Evolutionary conservation across 495 filamentous ascomycete genomes (phyloP).

Genomic region (Penicillium ochrochloron): DNA sequence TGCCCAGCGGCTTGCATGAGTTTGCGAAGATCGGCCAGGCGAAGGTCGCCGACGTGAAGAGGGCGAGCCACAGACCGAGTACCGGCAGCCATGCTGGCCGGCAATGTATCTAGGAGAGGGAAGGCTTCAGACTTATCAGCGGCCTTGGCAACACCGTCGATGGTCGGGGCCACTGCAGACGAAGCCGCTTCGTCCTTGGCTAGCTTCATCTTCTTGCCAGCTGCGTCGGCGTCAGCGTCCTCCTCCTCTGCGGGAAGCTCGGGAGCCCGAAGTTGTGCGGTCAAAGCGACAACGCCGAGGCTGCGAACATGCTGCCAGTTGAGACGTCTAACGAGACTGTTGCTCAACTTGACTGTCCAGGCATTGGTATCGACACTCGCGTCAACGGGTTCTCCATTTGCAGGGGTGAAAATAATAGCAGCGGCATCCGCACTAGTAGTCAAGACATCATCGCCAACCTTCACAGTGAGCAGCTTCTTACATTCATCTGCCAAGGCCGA

Average conservation of each 20-base stretch:
- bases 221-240: constrained; percentile 43
- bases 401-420: constrained; percentile 78
- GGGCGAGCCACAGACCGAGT: constrained; percentile 80
- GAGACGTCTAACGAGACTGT: constrained; percentile 76
- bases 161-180: constrained; percentile 29
- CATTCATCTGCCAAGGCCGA: constrained; percentile 77
- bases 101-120: constrained; percentile 79
- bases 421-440: constrained; percentile 39
- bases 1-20: constrained; percentile 82
- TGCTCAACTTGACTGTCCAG: constrained; percentile 90
- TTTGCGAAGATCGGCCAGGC: constrained; percentile 84
- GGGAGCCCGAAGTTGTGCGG: constrained; percentile 61
- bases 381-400: constrained; percentile 70
- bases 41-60: constrained; percentile 91
- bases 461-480: constrained; percentile 68
- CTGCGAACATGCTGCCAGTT: constrained; percentile 94
- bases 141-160: constrained; percentile 25
- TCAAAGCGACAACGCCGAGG: constrained; percentile 85
- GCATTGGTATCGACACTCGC: constrained; percentile 98
- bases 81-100: constrained; percentile 74
- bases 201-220: constrained; percentile 72
- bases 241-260: constrained; percentile 36
- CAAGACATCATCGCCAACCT: constrained; percentile 46
- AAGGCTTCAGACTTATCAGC: constrained; percentile 39
- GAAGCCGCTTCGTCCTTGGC: constrained; percentile 47